A percentile compares a stretch with the other conserved stretches of the same genome.
phyloP scores from a whole-genome alignment of 257 asterid genomes.

The Schizonepeta tenuifolia region DNA sequence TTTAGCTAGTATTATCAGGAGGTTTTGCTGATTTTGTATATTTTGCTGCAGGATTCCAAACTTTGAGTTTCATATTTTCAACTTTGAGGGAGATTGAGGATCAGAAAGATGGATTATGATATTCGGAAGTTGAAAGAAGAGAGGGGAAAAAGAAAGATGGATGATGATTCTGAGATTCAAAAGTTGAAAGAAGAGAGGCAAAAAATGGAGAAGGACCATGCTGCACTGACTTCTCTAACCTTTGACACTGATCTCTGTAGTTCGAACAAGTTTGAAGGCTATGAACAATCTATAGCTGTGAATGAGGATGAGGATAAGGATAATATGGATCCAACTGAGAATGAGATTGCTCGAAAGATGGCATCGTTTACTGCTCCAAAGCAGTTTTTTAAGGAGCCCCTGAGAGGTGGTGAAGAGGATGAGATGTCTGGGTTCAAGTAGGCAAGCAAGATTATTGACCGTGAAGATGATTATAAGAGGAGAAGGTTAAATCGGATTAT shows the following conservation, averaged over 20 bases:
- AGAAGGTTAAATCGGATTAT: conserved; percentile 79
- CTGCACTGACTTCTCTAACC: conserved; percentile 65
- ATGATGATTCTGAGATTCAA: conserved; percentile 67
- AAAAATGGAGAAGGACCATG: conserved; percentile 87
- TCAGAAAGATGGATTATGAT: conserved; percentile 51
- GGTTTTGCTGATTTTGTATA: conserved; percentile 10
- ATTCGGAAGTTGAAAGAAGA: conserved; percentile 75
- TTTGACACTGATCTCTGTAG: conserved; percentile 76
- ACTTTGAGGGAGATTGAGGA: too few species aligned
- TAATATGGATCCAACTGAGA: conserved; percentile 56
- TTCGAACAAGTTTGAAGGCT: conserved; percentile 70
- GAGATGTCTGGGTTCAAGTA: conserved; percentile 65
- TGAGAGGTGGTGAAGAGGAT: conserved; percentile 71
- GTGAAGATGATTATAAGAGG: conserved; percentile 86
- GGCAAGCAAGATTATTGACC: conserved; percentile 78
- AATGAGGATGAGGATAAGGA: conserved; percentile 82
- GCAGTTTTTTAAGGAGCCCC: conserved; percentile 66
- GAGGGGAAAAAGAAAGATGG: conserved; percentile 68
- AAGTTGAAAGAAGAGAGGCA: conserved; percentile 76
- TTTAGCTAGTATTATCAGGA: not conserved
- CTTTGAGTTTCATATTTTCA: conserved; percentile 33
- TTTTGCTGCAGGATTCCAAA: conserved; percentile 20
- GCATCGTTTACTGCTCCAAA: conserved; percentile 83
- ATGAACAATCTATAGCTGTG: conserved; percentile 76
- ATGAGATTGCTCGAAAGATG: conserved; percentile 75